phyloP scores from a whole-genome alignment of 78 protist genomes.

The Dictyostelium discoideum region DNA sequence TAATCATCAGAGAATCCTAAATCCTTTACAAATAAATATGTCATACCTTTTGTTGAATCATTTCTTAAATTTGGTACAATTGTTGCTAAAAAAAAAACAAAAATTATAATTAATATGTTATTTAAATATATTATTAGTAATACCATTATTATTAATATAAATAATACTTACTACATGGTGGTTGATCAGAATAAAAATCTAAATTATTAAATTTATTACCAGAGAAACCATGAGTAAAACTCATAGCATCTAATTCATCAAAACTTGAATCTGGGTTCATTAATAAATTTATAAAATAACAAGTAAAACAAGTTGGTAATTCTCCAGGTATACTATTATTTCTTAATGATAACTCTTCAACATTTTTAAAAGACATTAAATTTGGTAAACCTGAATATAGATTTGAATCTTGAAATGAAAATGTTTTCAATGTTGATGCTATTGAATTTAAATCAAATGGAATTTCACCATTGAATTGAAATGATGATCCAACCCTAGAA shows the following conservation, averaged over 20 bases:
- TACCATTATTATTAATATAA: not conserved
- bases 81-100: not conserved
- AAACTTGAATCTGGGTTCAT: not conserved
- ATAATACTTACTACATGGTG: not conserved
- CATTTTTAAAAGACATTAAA: not conserved
- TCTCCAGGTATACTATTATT: not conserved
- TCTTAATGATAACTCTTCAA: not conserved
- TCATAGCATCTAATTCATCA: not conserved
- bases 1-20: not conserved
- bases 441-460: not conserved
- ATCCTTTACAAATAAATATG: not conserved
- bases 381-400: not conserved
- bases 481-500: not conserved
- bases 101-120: not conserved
- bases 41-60: not conserved
- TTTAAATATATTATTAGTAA: not conserved
- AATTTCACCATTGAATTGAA: not conserved
- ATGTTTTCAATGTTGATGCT: not conserved
- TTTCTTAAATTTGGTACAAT: conserved; percentile 1
- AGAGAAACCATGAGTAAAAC: not conserved
- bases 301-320: not conserved
- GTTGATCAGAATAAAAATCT: not conserved
- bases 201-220: not conserved
- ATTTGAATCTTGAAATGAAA: not conserved
- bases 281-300: not conserved